These are phyloP conservation scores for Hyphopichia fennica DNA, from an alignment of 1,139 yeast species.

Conservation along the genomic window DNA sequence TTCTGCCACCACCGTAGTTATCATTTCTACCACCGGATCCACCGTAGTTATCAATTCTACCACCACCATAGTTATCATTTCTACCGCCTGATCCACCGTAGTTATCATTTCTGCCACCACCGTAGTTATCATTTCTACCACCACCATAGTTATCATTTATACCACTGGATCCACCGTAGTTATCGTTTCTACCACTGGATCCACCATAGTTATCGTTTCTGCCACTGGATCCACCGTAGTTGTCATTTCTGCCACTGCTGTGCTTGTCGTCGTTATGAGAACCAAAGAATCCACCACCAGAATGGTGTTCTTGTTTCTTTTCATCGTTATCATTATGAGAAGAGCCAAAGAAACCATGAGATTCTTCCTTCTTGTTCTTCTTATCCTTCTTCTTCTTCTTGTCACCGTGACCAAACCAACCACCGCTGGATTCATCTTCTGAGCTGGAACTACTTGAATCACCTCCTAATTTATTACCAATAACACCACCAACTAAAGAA, in stretches of 20 bases:
- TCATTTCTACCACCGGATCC: no score
- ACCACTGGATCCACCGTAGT: slow-evolving; percentile 11
- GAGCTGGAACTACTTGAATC: slow-evolving; percentile 5
- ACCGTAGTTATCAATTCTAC: slow-evolving; percentile 5
- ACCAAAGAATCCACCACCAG: slow-evolving; percentile 4
- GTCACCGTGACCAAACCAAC: slow-evolving; percentile 12
- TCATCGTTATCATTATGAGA: not conserved
- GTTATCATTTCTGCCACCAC: slow-evolving; percentile 10
- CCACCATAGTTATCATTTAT: slow-evolving; percentile 7
- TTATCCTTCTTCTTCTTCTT: slow-evolving; percentile 9
- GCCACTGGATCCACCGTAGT: slow-evolving; percentile 9
- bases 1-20: slow-evolving; percentile 10
- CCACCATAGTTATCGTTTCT: slow-evolving; percentile 11
- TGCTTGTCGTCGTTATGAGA: slow-evolving; percentile 3
- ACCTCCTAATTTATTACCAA: slow-evolving; percentile 56
- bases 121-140: slow-evolving; percentile 8
- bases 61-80: slow-evolving; percentile 12
- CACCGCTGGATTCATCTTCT: slow-evolving; percentile 7
- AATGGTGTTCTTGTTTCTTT: not conserved
- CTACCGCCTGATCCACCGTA: no score
- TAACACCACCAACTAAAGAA: slow-evolving; percentile 57
- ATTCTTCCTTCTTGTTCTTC: slow-evolving; percentile 9
- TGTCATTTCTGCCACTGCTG: not conserved
- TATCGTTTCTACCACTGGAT: slow-evolving; percentile 9
- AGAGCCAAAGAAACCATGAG: not conserved